Base-by-base conservation (phyloP, 169 alveolate species). In the Plasmodium reichenowi region DNA sequence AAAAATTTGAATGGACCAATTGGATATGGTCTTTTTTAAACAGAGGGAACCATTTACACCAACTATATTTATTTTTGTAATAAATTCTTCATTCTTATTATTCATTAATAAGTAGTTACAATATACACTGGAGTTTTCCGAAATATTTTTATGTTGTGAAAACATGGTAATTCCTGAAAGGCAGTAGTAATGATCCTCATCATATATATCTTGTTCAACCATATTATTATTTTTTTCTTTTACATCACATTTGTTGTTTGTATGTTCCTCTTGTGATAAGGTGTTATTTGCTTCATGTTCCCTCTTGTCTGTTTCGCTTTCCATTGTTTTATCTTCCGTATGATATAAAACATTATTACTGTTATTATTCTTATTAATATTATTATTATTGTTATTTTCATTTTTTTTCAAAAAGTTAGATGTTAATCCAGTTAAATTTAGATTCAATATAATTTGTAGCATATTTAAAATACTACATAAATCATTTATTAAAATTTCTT, bases 11-110 rank as follows among this genome's bases (percentile, higher is more conserved):
- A 83, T 48, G n/a, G 83, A 32, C 91, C 91, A 83, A 70, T 67
- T 83, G 38, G 91, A 70, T 68, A 83, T 13, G 15, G 85, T 70
- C 68, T 83, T 83, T 83, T 83, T 83, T 70, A 83, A 56, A 62
- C 86, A 70, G 9, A 83, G 24, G 7, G 74, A 68, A 6, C 91
- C 91, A 26, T 38, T 47, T 20, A 71, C 20, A 12, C 91, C 91
- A 45, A 68, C 54, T 15, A 83, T 68, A 32, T 45, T 83, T 54
- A 83, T 83, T 70, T 70, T 83, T 70, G 91, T 83, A 8, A 83
- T 20, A 24, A 83, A 83, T 48, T 83, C 91, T 3, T 83, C 91
- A 83, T 71, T 83, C 38, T 38, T 71, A 63, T 83, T 71, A 70
- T 83, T 83, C 85, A 83, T 83, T 26, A 83, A 20, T 47, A 83